phyloP scores from a whole-genome alignment of 106 monocot genomes.

The Posidonia australis region DNA sequence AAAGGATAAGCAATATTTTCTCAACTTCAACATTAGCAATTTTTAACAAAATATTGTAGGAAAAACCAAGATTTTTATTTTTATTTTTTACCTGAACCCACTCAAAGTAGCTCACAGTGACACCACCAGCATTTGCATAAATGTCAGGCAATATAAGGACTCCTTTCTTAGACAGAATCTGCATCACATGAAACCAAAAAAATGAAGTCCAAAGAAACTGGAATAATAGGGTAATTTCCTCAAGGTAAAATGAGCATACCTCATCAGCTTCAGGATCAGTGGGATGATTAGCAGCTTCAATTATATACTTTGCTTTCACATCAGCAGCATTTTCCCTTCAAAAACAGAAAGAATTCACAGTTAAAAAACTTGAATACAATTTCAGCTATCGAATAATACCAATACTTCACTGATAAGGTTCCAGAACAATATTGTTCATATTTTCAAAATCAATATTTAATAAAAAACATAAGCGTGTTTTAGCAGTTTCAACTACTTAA shows the following conservation, averaged over 20 bases:
- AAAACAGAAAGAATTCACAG: background rate
- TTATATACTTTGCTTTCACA: constrained; percentile 70
- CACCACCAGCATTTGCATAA: constrained; percentile 83
- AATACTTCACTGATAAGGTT: too few relatives aligned
- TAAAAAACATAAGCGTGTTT: too few relatives aligned
- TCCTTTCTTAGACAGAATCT: constrained; percentile 87
- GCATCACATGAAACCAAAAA: background rate
- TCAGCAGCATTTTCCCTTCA: constrained; percentile 79
- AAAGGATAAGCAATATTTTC: background rate
- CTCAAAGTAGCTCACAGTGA: constrained; percentile 91
- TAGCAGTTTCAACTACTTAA: too few relatives aligned
- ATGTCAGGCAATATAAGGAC: constrained; percentile 81
- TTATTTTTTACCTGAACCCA: constrained; percentile 94
- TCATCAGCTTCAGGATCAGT: constrained; percentile 85
- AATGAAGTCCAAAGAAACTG: background rate
- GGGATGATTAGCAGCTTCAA: constrained; percentile 87
- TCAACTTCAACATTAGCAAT: background rate
- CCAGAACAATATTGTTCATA: too few relatives aligned
- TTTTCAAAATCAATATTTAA: too few relatives aligned
- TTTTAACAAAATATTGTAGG: background rate
- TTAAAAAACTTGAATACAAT: too few relatives aligned
- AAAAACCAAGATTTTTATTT: too few relatives aligned
- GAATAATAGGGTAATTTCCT: background rate
- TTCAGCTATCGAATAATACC: too few relatives aligned
- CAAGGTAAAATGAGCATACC: constrained; percentile 20